A percentile compares a stretch with the other conserved stretches of the same genome.
These are phyloP conservation scores for Oehlia diaphana DNA, from an alignment of 192 early-diverging fungal species.

Conservation along the genomic window DNA sequence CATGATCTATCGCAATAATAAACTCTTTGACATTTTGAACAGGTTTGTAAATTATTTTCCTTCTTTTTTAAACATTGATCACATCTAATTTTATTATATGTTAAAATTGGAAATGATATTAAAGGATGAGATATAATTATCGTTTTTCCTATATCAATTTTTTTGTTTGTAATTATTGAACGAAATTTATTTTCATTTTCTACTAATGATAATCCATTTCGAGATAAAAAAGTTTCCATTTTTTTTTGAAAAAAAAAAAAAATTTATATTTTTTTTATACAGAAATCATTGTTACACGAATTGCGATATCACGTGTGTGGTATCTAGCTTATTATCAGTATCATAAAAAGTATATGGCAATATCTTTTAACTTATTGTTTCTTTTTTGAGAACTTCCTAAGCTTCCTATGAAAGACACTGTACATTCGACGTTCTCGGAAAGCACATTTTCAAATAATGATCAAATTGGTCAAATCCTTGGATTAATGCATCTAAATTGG, in stretches of 20 bases:
- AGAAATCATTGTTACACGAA: too few relatives aligned
- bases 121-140: conserved; percentile 10
- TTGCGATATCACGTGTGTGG: too few relatives aligned
- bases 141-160: neutral
- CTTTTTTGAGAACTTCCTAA: too few relatives aligned
- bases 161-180: neutral
- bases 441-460: too few relatives aligned
- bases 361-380: too few relatives aligned
- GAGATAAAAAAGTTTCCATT: conserved; percentile 7
- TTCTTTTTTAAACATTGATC: conserved; percentile 24
- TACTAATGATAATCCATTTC: neutral
- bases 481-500: too few relatives aligned
- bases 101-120: conserved; percentile 6
- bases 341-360: too few relatives aligned
- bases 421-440: too few relatives aligned
- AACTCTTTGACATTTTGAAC: conserved; percentile 11
- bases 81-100: neutral
- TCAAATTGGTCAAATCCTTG: too few relatives aligned
- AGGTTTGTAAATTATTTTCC: neutral
- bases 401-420: too few relatives aligned
- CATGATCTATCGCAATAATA: conserved; percentile 14
- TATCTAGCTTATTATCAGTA: too few relatives aligned
- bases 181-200: neutral
- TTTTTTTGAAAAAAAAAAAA: neutral
- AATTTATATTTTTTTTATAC: neutral